Percentiles rank a stretch among this genome's conserved stretches.
Conservation (phyloP, 2,329 filamentous ascomycete genomes). For the Cladophialophora bantiana region DNA sequence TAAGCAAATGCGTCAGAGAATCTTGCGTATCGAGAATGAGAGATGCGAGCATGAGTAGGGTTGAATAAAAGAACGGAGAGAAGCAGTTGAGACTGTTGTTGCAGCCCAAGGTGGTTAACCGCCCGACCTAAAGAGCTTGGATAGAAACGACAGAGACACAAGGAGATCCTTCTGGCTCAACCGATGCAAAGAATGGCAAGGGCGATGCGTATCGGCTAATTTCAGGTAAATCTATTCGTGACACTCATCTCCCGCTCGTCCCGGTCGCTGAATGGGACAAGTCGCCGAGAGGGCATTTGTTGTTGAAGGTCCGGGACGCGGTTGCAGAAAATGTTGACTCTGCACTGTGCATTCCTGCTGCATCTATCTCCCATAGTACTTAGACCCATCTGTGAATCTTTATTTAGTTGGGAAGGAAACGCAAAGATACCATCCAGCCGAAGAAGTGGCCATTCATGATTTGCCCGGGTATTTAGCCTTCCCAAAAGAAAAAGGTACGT, state of each 20-base stretch:
- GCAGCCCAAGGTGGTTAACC: background rate
- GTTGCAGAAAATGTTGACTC: background rate
- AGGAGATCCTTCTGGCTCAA: background rate
- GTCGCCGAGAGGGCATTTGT: constrained; percentile 2
- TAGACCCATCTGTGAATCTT: constrained; percentile 3
- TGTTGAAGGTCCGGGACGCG: background rate
- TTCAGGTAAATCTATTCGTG: constrained; percentile 23
- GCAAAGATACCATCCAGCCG: background rate
- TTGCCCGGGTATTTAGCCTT: constrained; percentile 74
- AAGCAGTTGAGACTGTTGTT: background rate
- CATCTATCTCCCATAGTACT: background rate
- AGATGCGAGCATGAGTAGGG: background rate
- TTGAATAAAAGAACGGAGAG: background rate
- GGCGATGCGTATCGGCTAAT: background rate
- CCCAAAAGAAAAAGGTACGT: constrained; percentile 90
- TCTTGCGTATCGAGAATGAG: background rate
- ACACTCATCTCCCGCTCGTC: constrained; percentile 9
- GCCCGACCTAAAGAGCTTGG: background rate
- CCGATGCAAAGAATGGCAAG: background rate
- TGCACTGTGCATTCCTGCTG: constrained; percentile 18
- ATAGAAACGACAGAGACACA: background rate
- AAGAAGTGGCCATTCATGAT: constrained; percentile 14
- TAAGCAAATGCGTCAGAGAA: background rate
- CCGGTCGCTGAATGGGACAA: constrained; percentile 8
- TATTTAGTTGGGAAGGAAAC: constrained; percentile 1